A percentile compares a stretch with the other conserved stretches of the same genome.
Evolutionary conservation across 129 eudicot species (phyloP).

Genomic region (Pulicaria dysenterica): DNA sequence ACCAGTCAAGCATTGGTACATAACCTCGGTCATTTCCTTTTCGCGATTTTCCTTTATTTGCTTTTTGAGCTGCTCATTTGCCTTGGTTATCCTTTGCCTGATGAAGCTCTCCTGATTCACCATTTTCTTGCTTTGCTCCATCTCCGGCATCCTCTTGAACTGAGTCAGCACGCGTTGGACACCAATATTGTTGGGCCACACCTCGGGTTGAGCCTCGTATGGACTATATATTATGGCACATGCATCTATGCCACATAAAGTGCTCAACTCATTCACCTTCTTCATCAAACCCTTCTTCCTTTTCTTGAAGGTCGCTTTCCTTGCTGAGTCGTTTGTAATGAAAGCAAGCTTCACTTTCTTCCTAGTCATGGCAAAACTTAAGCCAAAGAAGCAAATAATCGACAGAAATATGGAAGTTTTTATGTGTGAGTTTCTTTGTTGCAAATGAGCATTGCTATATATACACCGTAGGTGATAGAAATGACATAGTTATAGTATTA

Average conservation of each 20-base stretch:
- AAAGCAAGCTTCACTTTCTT: slow-evolving; percentile 43
- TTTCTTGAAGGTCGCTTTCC: slow-evolving; percentile 47
- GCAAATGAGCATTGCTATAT: slow-evolving; percentile 33
- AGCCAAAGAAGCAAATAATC: slow-evolving; percentile 25
- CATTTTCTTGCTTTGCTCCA: slow-evolving; percentile 51
- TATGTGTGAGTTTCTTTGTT: slow-evolving; percentile 25
- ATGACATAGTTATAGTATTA: slow-evolving; percentile 16
- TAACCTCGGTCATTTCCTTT: slow-evolving; percentile 53
- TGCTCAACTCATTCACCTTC: slow-evolving; percentile 46
- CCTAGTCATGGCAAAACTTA: slow-evolving; percentile 36
- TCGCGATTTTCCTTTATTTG: slow-evolving; percentile 48
- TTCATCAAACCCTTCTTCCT: slow-evolving; percentile 48
- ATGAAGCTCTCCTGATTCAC: slow-evolving; percentile 44
- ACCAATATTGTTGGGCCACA: slow-evolving; percentile 38
- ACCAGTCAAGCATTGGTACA: slow-evolving; percentile 55
- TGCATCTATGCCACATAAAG: slow-evolving; percentile 36
- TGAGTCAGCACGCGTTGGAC: slow-evolving; percentile 32
- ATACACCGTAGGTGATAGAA: slow-evolving; percentile 19
- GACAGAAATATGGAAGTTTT: slow-evolving; percentile 30
- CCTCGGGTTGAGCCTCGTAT: slow-evolving; percentile 37
- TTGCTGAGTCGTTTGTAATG: slow-evolving; percentile 36
- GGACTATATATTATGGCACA: slow-evolving; percentile 38
- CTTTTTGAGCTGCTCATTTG: slow-evolving; percentile 38
- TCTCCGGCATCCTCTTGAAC: slow-evolving; percentile 44
- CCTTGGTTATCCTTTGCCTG: slow-evolving; percentile 37